Conservation (phyloP, 495 filamentous ascomycete species). For the Neurospora terricola region DNA sequence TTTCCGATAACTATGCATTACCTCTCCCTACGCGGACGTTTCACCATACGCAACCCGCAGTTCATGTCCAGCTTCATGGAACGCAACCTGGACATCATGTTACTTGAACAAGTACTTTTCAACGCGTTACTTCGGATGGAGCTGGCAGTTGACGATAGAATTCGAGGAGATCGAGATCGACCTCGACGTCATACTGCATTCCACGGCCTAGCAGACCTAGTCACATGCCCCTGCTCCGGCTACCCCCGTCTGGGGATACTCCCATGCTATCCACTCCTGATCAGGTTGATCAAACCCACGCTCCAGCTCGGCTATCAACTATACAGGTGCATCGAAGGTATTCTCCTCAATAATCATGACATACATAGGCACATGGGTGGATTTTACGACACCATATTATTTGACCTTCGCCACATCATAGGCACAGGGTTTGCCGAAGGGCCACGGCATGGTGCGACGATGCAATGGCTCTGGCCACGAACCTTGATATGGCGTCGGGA, state of each 20-base stretch:
- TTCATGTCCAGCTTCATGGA: background rate
- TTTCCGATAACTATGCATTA: background rate
- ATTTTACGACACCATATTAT: background rate
- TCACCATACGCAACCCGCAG: background rate
- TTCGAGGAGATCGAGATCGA: background rate
- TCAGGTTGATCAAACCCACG: background rate
- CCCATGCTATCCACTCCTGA: background rate
- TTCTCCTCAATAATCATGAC: background rate
- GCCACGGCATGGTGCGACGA: background rate
- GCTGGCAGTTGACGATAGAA: background rate
- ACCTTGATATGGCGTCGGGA: background rate
- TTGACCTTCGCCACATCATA: background rate
- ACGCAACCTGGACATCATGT: background rate
- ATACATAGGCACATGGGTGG: background rate
- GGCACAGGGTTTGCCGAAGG: background rate
- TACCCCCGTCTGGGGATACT: background rate
- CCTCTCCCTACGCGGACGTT: background rate
- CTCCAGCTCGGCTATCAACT: background rate
- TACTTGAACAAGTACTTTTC: background rate
- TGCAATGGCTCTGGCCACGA: background rate
- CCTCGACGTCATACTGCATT: background rate
- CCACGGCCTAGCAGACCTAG: background rate
- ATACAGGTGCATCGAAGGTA: background rate
- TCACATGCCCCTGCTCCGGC: background rate
- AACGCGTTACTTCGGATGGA: background rate